Percentiles rank a stretch among this genome's conserved stretches.
Evolutionary conservation across 2,329 filamentous ascomycete species (phyloP).

Genomic region (Ophiobolus disseminans): DNA sequence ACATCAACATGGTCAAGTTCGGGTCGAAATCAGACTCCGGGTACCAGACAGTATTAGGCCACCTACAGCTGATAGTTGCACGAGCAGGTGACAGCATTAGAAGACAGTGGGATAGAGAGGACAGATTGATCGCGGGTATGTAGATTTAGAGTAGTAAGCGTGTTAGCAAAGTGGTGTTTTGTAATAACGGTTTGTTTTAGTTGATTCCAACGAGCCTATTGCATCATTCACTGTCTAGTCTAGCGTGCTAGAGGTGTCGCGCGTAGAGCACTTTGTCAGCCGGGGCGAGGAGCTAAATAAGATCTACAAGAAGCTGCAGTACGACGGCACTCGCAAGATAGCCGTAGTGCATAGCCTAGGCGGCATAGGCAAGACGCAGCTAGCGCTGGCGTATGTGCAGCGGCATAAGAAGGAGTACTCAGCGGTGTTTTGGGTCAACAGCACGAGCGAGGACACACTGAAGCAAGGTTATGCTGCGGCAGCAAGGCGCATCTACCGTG

Average conservation of each 20-base stretch:
- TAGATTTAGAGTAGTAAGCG: conserved; percentile 9
- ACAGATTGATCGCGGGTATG: conserved; percentile 19
- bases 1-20: conserved; percentile 48
- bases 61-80: conserved; percentile 23
- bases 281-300: conserved; percentile 37
- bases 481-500: not conserved
- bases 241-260: conserved; percentile 3
- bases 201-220: not conserved
- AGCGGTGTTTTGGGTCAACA: not conserved
- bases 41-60: conserved; percentile 27
- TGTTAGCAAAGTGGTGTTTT: not conserved
- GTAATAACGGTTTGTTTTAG: not conserved
- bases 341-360: conserved; percentile 52
- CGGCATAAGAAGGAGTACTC: not conserved
- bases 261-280: conserved; percentile 39
- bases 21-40: conserved; percentile 25
- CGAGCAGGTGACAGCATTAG: conserved; percentile 11
- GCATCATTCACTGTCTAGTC: conserved; percentile 3
- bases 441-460: not conserved
- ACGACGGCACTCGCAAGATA: conserved; percentile 27
- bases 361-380: conserved; percentile 57
- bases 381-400: not conserved
- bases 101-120: conserved; percentile 16
- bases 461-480: not conserved
- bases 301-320: conserved; percentile 35